Percentiles rank a stretch among this genome's conserved stretches.
Evolutionary conservation across 1,284 basidiomycete species (phyloP).

Genomic region (Ceratobasidium theobromae): DNA sequence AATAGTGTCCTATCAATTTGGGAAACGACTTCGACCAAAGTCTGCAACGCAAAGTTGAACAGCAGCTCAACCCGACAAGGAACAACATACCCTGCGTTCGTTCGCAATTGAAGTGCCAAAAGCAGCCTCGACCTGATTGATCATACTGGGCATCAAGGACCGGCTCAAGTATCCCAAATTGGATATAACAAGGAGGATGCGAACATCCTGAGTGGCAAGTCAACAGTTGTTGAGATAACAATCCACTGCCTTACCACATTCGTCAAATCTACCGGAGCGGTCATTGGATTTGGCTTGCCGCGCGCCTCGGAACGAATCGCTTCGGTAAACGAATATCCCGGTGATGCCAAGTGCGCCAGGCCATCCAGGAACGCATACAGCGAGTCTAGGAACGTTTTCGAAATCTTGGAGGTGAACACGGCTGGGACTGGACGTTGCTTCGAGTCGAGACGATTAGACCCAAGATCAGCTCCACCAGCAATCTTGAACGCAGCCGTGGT

Average conservation of each 20-base stretch:
- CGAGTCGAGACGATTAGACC: constrained; percentile 36
- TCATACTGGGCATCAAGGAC: constrained; percentile 74
- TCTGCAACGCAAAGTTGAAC: constrained; percentile 46
- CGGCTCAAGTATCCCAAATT: constrained; percentile 81
- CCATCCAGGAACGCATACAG: constrained; percentile 91
- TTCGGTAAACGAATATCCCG: constrained; percentile 48
- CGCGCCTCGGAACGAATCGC: constrained; percentile 31
- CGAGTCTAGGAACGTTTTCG: constrained; percentile 84
- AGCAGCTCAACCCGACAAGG: constrained; percentile 23
- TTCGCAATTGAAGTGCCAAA: constrained; percentile 75
- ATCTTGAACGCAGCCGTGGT: constrained; percentile 80
- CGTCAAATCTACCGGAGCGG: constrained; percentile 3
- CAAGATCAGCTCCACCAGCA: constrained; percentile 70
- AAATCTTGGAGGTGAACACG: constrained; percentile 70
- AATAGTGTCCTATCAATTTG: constrained; percentile 88
- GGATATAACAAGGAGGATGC: constrained; percentile 86
- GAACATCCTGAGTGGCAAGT: constrained; percentile 72
- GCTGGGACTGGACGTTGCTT: constrained; percentile 61
- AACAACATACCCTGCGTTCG: constrained; percentile 62
- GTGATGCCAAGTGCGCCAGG: constrained; percentile 78
- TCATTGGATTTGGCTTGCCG: neutral
- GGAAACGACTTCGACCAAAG: constrained; percentile 73
- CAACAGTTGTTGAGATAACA: constrained; percentile 33
- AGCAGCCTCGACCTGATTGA: constrained; percentile 75
- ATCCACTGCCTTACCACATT: constrained; percentile 25